These are phyloP conservation scores for Saccharomyces eubayanus DNA, from an alignment of 805 yeast species.

Conservation along the genomic window DNA sequence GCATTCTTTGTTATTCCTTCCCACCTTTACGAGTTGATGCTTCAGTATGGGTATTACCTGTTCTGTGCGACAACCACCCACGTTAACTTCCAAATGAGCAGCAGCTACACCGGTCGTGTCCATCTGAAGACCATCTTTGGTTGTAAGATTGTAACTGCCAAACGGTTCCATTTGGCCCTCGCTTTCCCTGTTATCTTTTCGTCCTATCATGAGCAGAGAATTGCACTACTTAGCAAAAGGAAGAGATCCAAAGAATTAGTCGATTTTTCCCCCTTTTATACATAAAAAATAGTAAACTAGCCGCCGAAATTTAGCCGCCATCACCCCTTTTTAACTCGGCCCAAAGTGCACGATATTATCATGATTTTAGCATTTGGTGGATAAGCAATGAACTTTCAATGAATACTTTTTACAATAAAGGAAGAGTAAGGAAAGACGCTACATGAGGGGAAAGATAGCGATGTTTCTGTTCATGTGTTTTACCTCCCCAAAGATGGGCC, in stretches of 20 bases:
- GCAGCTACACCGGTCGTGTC: neutral
- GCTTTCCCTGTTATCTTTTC: neutral
- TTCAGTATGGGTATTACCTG: slow-evolving; percentile 12
- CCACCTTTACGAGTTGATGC: slow-evolving; percentile 35
- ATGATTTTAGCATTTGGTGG: neutral
- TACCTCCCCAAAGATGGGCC: no score
- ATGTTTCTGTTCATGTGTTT: no score
- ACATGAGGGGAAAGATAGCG: neutral
- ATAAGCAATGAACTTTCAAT: neutral
- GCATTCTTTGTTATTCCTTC: slow-evolving; percentile 33
- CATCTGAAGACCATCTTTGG: neutral
- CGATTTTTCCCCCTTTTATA: neutral
- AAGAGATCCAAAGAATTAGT: neutral
- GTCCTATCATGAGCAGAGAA: neutral
- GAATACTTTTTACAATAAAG: neutral
- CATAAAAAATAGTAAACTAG: neutral
- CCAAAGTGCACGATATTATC: neutral
- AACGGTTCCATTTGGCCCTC: neutral
- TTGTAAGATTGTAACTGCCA: neutral
- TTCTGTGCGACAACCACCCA: slow-evolving; percentile 8
- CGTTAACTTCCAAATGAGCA: neutral
- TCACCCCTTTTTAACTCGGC: neutral
- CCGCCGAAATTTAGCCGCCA: neutral
- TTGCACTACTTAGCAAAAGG: neutral
- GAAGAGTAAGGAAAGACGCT: neutral